Evolutionary conservation across 202 grass and related monocot genomes (phyloP), one percentile per base, ranked within the genome.

Genomic region (Setaria italica): DNA sequence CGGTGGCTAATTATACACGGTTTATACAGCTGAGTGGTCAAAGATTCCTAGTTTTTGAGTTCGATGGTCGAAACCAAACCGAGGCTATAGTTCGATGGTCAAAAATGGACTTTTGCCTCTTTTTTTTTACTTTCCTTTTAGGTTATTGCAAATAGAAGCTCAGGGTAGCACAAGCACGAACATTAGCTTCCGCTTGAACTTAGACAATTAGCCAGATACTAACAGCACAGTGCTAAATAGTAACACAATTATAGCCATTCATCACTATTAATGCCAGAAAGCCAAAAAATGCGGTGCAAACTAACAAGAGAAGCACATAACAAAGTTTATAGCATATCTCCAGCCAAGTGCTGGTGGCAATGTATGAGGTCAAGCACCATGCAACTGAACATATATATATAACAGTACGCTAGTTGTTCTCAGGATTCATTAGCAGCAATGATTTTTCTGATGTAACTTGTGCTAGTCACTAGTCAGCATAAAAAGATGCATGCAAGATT

Each of bases 151-250:
- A 65, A 39, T 57, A 84, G 11, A 6, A 14, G 43, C 25, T 25
- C 34, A 50, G 60, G 9, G 11, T 9, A 78, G 57, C 1, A 19
- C 2, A 59, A 59, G 48, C 46, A 77, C 13, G 51, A 45, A 46
- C 45, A 88, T n/a, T 2, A n/a, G 71, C 21, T 60, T 83, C 42
- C 11, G 68, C 41, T 17, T 13, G 9, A 75, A 53, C 9, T 88
- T 62, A 30, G 21, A 70, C 21, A 70, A 15, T 5, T 72, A 13
- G 34, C 9, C 15, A 47, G 14, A 78, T 39, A 57, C 5, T 64
- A 49, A 16, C 43, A 74, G 4, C n/a, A 14, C 35, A 60, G 6
- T 1, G 4, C 41, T 53, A 21, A 57, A 45, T 59, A 8, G 5
- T 4, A 74, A 30, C 55, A 47, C 3, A 29, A 17, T 12, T 7